These are phyloP conservation scores for Lenzites betulinus DNA, from an alignment of 768 basidiomycete genomes.

Conservation along the genomic window DNA sequence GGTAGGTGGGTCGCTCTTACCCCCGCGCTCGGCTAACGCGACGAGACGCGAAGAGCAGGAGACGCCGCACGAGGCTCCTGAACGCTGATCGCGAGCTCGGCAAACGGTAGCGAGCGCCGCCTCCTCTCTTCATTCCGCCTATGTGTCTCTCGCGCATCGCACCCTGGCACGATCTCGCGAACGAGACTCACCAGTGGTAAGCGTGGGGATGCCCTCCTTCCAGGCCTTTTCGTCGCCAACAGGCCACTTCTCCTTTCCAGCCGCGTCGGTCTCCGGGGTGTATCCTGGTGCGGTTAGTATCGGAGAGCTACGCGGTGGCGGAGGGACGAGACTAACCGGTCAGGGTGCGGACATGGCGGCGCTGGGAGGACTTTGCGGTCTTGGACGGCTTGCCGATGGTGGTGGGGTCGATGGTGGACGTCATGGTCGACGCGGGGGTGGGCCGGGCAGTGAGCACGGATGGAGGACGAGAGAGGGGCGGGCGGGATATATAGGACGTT, in stretches of 20 bases:
- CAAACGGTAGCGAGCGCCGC: slow-evolving; percentile 1
- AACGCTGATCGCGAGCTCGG: slow-evolving; percentile 14
- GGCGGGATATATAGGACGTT: slow-evolving; percentile 4
- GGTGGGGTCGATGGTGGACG: slow-evolving; percentile 28
- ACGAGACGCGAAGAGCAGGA: background rate
- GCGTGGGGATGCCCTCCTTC: slow-evolving; percentile 60
- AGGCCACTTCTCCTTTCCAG: slow-evolving; percentile 86
- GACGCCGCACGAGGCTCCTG: slow-evolving; percentile 17
- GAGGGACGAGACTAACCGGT: slow-evolving; percentile 28
- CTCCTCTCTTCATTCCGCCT: background rate
- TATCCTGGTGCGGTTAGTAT: slow-evolving; percentile 53
- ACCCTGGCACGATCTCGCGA: background rate
- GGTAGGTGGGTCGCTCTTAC: no score
- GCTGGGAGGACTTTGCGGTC: slow-evolving; percentile 44
- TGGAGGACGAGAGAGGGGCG: background rate
- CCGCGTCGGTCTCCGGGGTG: slow-evolving; percentile 71
- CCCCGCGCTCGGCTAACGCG: no score
- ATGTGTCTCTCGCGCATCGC: background rate
- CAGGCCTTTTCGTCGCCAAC: slow-evolving; percentile 75
- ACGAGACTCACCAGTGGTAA: slow-evolving; percentile 52
- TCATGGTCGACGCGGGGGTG: slow-evolving; percentile 19
- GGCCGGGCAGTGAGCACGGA: background rate
- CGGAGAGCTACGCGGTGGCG: background rate
- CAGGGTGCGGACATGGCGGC: slow-evolving; percentile 62
- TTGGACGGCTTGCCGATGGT: slow-evolving; percentile 30